phyloP scores from a whole-genome alignment of 345 rosid genomes.

The Eutrema heterophyllum region DNA sequence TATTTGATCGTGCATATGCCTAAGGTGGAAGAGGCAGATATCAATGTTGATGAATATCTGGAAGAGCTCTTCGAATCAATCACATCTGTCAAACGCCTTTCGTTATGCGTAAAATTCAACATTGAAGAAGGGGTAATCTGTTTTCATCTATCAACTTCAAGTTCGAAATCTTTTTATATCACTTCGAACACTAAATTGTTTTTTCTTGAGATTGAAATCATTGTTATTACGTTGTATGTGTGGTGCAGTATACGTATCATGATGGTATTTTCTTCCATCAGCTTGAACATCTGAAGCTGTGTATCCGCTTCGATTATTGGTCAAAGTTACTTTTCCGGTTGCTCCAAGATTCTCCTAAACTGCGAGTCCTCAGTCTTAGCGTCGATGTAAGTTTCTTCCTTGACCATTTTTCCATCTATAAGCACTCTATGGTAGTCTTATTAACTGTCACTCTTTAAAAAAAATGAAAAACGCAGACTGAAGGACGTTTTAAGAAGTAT shows the following conservation, averaged over 20 bases:
- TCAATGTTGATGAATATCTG: background rate
- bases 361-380: background rate
- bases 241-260: background rate
- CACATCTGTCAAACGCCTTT: background rate
- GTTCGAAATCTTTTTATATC: background rate
- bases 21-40: background rate
- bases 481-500: background rate
- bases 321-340: background rate
- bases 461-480: background rate
- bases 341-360: background rate
- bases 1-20: background rate
- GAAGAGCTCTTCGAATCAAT: background rate
- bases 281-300: background rate
- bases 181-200: background rate
- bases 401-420: background rate
- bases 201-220: background rate
- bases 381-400: background rate
- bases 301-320: background rate
- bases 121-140: background rate
- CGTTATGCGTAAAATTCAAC: background rate
- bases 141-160: background rate
- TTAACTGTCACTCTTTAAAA: background rate
- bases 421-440: background rate
- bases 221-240: background rate
- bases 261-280: background rate